Conservation (phyloP, 805 yeast genomes). For the Lachancea thermotolerans region DNA sequence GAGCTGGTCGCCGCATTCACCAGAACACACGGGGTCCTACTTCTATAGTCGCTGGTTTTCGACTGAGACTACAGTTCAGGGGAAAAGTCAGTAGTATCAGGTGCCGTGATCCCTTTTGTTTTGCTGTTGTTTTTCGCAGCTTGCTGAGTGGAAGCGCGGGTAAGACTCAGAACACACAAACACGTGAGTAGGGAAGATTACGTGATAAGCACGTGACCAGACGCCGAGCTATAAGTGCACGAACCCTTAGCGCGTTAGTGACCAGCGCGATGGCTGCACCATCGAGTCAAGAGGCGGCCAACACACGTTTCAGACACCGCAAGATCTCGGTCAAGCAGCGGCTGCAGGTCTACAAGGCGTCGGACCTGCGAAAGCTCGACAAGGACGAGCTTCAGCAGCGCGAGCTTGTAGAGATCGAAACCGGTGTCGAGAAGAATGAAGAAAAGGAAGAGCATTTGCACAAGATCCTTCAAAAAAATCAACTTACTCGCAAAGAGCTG, state of each 20-base stretch:
- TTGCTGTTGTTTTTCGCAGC: not conserved
- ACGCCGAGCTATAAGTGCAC: not conserved
- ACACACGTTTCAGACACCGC: slow-evolving; percentile 82
- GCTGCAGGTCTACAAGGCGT: slow-evolving; percentile 66
- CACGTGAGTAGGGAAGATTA: not conserved
- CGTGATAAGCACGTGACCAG: not conserved
- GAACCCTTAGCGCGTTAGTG: not conserved
- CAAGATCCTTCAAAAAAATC: slow-evolving; percentile 68
- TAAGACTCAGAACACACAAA: not conserved
- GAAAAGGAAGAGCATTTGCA: slow-evolving; percentile 96
- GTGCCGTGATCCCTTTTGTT: not conserved
- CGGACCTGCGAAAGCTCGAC: slow-evolving; percentile 76
- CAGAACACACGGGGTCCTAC: not conserved
- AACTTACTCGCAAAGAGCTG: slow-evolving; percentile 40
- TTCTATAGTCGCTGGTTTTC: not conserved
- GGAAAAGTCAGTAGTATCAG: not conserved
- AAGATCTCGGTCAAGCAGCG: slow-evolving; percentile 90
- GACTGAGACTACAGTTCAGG: not conserved
- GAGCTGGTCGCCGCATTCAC: not conserved
- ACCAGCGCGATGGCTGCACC: slow-evolving; percentile 2
- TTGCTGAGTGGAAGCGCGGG: not conserved
- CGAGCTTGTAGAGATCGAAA: slow-evolving; percentile 82
- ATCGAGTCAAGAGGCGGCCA: slow-evolving; percentile 8
- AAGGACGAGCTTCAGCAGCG: slow-evolving; percentile 53
- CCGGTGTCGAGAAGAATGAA: slow-evolving; percentile 97